These are phyloP conservation scores for Hapsidospora chrysogenum DNA, from an alignment of 495 filamentous ascomycete species.

Conservation along the genomic window DNA sequence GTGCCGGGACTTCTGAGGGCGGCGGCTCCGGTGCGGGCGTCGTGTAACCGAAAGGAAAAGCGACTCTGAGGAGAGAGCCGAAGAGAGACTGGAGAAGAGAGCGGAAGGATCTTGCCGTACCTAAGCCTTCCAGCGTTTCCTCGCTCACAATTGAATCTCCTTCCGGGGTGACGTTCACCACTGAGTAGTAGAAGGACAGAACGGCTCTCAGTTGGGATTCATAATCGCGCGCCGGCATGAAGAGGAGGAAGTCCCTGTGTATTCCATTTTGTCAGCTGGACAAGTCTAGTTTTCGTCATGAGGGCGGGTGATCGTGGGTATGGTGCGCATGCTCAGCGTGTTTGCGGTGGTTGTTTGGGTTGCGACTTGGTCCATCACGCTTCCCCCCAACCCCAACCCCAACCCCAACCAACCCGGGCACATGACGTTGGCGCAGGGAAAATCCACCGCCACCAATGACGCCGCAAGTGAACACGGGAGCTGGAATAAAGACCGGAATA, in stretches of 20 bases:
- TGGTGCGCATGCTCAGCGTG: not conserved
- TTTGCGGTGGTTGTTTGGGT: not conserved
- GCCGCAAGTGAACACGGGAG: constrained; percentile 1
- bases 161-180: constrained; percentile 81
- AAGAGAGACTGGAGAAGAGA: constrained; percentile 57
- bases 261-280: constrained; percentile 4
- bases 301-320: too few relatives aligned
- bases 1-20: constrained; percentile 1
- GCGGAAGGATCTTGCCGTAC: constrained; percentile 47
- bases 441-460: not conserved
- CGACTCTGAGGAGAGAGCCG: constrained; percentile 45
- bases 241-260: constrained; percentile 82
- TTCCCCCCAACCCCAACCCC: too few relatives aligned
- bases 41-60: constrained; percentile 9
- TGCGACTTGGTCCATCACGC: not conserved
- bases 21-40: not conserved
- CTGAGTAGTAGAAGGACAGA: constrained; percentile 79
- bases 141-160: constrained; percentile 87
- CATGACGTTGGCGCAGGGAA: constrained; percentile 2
- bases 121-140: constrained; percentile 78
- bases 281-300: too few relatives aligned
- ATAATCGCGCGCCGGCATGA: constrained; percentile 55
- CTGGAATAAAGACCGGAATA: not conserved
- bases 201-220: constrained; percentile 64
- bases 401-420: too few relatives aligned